Conservation (phyloP, 768 basidiomycete genomes). For the Suillus alpinus region DNA sequence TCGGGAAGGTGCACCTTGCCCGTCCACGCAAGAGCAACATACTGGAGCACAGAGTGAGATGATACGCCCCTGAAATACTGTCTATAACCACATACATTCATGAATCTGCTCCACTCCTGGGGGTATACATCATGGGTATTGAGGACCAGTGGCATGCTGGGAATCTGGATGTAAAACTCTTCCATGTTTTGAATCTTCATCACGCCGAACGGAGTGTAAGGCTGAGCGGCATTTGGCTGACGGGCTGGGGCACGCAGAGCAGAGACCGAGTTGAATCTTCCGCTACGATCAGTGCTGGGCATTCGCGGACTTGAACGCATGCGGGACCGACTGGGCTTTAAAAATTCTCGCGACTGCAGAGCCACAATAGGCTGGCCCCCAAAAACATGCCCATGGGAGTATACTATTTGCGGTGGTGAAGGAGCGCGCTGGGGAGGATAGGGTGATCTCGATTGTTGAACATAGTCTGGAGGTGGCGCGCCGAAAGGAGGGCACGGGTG, state of each 20-base stretch:
- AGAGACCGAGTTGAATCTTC: too few relatives aligned
- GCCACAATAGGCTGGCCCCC: slow-evolving; percentile 46
- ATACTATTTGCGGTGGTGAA: slow-evolving; percentile 29
- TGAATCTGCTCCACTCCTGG: slow-evolving; percentile 78
- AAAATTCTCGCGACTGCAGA: slow-evolving; percentile 37
- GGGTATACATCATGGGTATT: slow-evolving; percentile 72
- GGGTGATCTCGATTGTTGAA: background rate
- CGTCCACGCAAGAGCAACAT: slow-evolving; percentile 71
- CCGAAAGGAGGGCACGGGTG: slow-evolving; percentile 14
- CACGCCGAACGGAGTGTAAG: slow-evolving; percentile 66
- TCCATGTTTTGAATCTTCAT: slow-evolving; percentile 79
- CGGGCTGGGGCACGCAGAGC: slow-evolving; percentile 74
- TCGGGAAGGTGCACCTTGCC: slow-evolving; percentile 66
- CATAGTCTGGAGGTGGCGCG: slow-evolving; percentile 25
- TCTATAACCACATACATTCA: slow-evolving; percentile 50
- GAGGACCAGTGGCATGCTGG: slow-evolving; percentile 71
- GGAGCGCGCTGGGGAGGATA: slow-evolving; percentile 6
- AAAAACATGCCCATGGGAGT: slow-evolving; percentile 54
- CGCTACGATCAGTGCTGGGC: too few relatives aligned
- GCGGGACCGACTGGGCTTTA: too few relatives aligned
- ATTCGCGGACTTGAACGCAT: too few relatives aligned
- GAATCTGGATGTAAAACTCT: slow-evolving; percentile 59
- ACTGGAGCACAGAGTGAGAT: slow-evolving; percentile 38
- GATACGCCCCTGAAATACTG: background rate
- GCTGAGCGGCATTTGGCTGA: slow-evolving; percentile 59